Evolutionary conservation across 305 asterid species (phyloP), one percentile per base, ranked within the genome.

Genomic region (Fraxinus sp.): DNA sequence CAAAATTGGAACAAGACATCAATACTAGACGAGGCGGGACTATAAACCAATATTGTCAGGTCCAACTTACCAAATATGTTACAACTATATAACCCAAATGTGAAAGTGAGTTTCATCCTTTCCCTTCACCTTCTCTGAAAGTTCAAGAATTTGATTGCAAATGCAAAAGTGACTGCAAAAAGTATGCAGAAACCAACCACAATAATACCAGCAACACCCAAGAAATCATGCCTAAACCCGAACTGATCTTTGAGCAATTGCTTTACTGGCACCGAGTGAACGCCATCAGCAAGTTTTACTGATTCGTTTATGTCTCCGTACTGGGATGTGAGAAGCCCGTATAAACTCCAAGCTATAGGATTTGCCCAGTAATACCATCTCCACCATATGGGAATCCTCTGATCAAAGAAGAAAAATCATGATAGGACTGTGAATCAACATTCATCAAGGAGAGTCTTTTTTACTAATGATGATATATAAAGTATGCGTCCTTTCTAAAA

Each of bases 371-470:
- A 92, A 77, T 92, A 94, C 98, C 98, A 94, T 89, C 94, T 92
- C 98, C 98, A 94, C 97, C 97, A 94, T 78, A 94, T 77, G 0
- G 97, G 98, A 9, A 93, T 91, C 88, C 98, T 91, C 98, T 94
- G 90, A 26, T 75, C 8, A 70, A 13, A 78, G 6, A 62, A 20
- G 35, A 35, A 71, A 22, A 36, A 80, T 3, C 30, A 84, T n/a
- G 26, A 77, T 35, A 14, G 4, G 33, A 14, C 4, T 35, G 28
- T 64, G 7, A 24, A 14, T 39, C 20, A 28, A 78, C 28, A 64
- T 82, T 49, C 57, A 32, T 83, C 75, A 75, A 28, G 77, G 3
- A 41, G 36, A 16, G 59, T 16, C 46, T 62, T 62, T 22, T 22
- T 62, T 62, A 22, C 71, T 62, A 62, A 22, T 62, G 71, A 62